phyloP scores from a whole-genome alignment of 495 filamentous ascomycete species.

The Amniculicola lignicola region DNA sequence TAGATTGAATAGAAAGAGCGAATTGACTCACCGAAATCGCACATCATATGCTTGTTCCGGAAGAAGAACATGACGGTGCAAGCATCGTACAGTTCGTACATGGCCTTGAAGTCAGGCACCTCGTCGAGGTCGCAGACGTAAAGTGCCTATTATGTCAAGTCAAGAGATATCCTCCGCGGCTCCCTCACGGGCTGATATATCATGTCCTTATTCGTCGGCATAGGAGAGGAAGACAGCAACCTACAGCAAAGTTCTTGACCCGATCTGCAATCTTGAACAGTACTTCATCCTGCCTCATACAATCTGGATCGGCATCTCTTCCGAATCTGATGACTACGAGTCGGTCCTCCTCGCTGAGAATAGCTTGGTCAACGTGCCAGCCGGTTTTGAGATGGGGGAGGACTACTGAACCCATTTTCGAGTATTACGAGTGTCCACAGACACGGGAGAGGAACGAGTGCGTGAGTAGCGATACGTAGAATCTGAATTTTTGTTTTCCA shows the following conservation, averaged over 20 bases:
- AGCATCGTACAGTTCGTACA: slow-evolving; percentile 70
- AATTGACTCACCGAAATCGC: too few relatives aligned
- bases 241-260: slow-evolving; percentile 80
- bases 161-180: too few relatives aligned
- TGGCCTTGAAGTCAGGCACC: slow-evolving; percentile 93
- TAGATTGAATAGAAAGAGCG: too few relatives aligned
- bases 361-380: slow-evolving; percentile 96
- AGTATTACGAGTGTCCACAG: too few relatives aligned
- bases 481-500: too few relatives aligned
- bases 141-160: slow-evolving; percentile 62
- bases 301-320: slow-evolving; percentile 68
- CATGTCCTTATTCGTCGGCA: too few relatives aligned
- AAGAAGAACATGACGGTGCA: slow-evolving; percentile 83
- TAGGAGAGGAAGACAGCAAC: background rate
- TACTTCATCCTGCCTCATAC: slow-evolving; percentile 25
- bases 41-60: slow-evolving; percentile 98
- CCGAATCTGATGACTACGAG: slow-evolving; percentile 95
- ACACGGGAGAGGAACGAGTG: too few relatives aligned
- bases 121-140: slow-evolving; percentile 96
- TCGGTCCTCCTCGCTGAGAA: slow-evolving; percentile 76
- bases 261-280: slow-evolving; percentile 55
- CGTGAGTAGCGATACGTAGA: too few relatives aligned
- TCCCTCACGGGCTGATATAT: too few relatives aligned
- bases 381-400: slow-evolving; percentile 88
- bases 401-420: slow-evolving; percentile 82